Conservation (phyloP, 495 filamentous ascomycete species). For the Bryoglossum gracile region DNA sequence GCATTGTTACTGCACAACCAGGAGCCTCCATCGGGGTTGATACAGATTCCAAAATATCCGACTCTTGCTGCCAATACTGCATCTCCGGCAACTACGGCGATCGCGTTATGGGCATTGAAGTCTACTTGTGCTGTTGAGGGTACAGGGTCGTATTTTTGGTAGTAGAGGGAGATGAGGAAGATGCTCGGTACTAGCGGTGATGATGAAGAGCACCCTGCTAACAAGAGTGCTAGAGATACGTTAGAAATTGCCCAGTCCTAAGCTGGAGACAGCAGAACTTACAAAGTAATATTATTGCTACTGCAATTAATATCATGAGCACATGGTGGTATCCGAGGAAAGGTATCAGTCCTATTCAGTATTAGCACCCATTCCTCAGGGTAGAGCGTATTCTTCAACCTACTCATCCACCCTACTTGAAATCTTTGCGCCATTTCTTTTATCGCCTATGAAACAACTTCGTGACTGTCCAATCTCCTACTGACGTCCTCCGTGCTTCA, state of each 20-base stretch:
- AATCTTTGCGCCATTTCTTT: constrained; percentile 22
- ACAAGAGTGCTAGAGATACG: constrained; percentile 54
- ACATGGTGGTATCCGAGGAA: constrained; percentile 98
- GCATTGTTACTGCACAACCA: constrained; percentile 77
- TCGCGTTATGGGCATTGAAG: constrained; percentile 70
- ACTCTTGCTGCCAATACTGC: constrained; percentile 63
- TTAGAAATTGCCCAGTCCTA: constrained; percentile 5
- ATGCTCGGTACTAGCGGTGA: constrained; percentile 70
- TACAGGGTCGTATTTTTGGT: constrained; percentile 56
- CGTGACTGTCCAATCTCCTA: constrained; percentile 16
- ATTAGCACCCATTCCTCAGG: constrained; percentile 13
- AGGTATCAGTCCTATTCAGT: constrained; percentile 67
- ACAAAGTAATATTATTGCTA: constrained; percentile 95
- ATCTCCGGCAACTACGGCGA: constrained; percentile 62
- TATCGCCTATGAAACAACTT: constrained; percentile 18
- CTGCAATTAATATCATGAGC: constrained; percentile 91
- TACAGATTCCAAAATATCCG: constrained; percentile 66
- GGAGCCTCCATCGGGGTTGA: constrained; percentile 61
- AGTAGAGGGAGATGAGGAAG: constrained; percentile 73
- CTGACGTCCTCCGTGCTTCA: constrained; percentile 25
- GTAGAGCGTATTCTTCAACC: constrained; percentile 3
- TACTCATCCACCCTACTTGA: constrained; percentile 24
- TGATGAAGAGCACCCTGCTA: constrained; percentile 73
- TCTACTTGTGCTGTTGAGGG: constrained; percentile 73
- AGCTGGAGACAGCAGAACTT: constrained; percentile 43